Percentiles rank a stretch among this genome's conserved stretches.
Conservation (phyloP, 345 rosid species). For the Triadica sebifera region DNA sequence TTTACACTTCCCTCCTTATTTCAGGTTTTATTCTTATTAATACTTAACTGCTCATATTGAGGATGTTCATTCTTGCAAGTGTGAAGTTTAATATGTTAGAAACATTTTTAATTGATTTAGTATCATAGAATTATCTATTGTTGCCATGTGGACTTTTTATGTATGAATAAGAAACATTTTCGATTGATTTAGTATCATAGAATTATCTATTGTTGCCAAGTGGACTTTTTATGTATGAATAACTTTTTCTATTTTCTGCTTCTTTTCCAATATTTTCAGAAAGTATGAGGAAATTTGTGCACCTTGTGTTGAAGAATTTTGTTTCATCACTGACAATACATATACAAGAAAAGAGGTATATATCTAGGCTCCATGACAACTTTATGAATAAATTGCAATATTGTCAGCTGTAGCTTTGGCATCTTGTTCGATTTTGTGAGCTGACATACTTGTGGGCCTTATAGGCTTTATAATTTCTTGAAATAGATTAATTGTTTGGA, state of each 20-base stretch:
- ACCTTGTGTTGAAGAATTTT: conserved; percentile 88
- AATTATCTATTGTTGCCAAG: background rate
- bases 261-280: conserved; percentile 42
- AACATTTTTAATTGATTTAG: background rate
- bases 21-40: background rate
- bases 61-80: background rate
- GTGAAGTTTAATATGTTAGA: background rate
- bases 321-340: conserved; percentile 89
- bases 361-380: background rate
- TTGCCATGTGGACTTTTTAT: background rate
- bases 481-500: background rate
- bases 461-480: background rate
- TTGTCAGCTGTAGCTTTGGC: background rate
- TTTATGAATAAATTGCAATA: background rate
- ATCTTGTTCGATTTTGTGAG: background rate
- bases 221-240: conserved; percentile 8
- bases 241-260: conserved; percentile 22
- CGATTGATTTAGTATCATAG: background rate
- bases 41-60: background rate
- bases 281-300: conserved; percentile 89
- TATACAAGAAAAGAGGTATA: conserved; percentile 76
- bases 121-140: no score
- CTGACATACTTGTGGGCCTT: background rate
- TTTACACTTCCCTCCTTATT: background rate
- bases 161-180: conserved; percentile 8